Evolutionary conservation across 306 rosid species (phyloP), one percentile per base, ranked within the genome.

Genomic region (Dalbergia cultrata): DNA sequence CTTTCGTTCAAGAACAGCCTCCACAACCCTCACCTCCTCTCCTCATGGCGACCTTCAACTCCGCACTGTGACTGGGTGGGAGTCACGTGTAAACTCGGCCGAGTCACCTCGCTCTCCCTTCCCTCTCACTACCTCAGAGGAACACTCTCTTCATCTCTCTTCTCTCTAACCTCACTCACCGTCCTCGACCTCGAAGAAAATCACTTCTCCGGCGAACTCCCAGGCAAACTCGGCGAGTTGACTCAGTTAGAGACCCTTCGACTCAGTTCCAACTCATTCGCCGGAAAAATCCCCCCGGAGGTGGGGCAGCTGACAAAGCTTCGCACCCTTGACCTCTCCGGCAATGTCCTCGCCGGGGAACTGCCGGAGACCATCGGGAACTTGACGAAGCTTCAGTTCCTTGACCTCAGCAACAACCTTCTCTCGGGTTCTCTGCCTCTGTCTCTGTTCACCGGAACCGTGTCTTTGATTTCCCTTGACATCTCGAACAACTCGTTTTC

Each of bases 401-500:
- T 95, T 26, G 98, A 93, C 89, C 78, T 95, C 9, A 87, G 97
- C 69, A 89, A 82, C 83, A 95, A 95, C 63, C 49, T 90, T 18
- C 84, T 95, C 44, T 85, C 97, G 59, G 98, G 99, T 82, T 85
- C 91, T 69, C 86, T 89, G 21, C 99, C 99, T 10, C 53, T 45
- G 18, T 33, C 83, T 69, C 83, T 95, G n/a, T 93, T 93, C 65
- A 69, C 83, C 26, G 89, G 92, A 17, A 66, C 90, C 26, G 44
- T 35, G 16, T 86, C 94, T 84, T 72, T 96, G 82, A 82, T 86
- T 56, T 92, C 93, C 7, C 33, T 96, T 14, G 99, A 96, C 84
- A 67, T 93, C 13, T 93, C 99, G 5, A 93, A 90, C 90, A 96
- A 96, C 80, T 89, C 99, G 8, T 85, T 96, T 73, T 82, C 92